phyloP scores from a whole-genome alignment of 257 asterid species.

The Hygrophila difformis region DNA sequence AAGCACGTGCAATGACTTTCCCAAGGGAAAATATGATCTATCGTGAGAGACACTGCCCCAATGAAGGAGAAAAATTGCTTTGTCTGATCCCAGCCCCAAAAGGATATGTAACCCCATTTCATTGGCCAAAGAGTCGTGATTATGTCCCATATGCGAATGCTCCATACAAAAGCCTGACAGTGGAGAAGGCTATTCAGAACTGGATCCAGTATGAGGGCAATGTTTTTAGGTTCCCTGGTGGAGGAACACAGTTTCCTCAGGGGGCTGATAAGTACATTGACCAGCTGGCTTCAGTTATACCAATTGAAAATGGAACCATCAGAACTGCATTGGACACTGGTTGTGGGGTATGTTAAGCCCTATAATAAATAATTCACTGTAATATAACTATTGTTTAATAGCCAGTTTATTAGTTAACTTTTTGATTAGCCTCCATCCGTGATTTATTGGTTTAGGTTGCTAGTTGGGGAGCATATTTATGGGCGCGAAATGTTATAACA shows the following conservation, averaged over 20 bases:
- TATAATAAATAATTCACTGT: too few relatives aligned
- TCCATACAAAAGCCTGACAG: not conserved
- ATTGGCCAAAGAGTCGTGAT: constrained; percentile 2
- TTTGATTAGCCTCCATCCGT: too few relatives aligned
- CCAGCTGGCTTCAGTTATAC: not conserved
- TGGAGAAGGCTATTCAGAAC: not conserved
- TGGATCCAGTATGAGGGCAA: constrained; percentile 1
- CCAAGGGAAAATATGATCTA: not conserved
- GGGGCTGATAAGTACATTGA: not conserved
- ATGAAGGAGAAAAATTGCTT: not conserved
- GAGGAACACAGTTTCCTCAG: constrained; percentile 1
- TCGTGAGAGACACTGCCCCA: constrained; percentile 2
- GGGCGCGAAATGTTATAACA: constrained; percentile 6
- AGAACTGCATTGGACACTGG: constrained; percentile 22
- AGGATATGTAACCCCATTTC: not conserved
- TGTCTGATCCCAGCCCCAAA: not conserved
- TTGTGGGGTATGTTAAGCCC: constrained; percentile 6
- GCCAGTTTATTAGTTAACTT: too few relatives aligned
- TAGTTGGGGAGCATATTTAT: constrained; percentile 16
- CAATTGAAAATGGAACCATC: constrained; percentile 4
- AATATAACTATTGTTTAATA: too few relatives aligned
- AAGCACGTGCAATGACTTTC: not conserved
- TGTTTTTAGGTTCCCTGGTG: constrained; percentile 3
- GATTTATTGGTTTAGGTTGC: constrained; percentile 8
- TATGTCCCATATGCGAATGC: constrained; percentile 1